These are phyloP conservation scores for Fusarium beomiforme DNA, from an alignment of 2,329 filamentous ascomycete species.

Conservation along the genomic window DNA sequence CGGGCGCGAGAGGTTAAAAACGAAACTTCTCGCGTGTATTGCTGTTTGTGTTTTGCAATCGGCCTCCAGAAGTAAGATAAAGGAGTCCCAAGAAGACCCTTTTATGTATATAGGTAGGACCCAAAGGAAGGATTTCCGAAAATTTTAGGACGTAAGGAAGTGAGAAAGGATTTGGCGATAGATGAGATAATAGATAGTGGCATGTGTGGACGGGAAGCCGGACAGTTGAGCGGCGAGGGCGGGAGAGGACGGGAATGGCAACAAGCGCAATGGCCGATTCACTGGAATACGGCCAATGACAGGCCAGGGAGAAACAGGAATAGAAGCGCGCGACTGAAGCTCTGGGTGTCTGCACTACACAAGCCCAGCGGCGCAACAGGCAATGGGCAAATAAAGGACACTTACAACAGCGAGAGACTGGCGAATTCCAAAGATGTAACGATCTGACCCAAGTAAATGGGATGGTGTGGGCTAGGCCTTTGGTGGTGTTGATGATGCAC, in stretches of 20 bases:
- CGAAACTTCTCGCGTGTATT: slow-evolving; percentile 3
- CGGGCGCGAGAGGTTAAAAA: slow-evolving; percentile 14
- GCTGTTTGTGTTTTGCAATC: slow-evolving; percentile 15
- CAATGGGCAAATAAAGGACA: slow-evolving; percentile 24
- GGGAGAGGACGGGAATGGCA: slow-evolving; percentile 42
- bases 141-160: slow-evolving; percentile 1
- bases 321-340: slow-evolving; percentile 20
- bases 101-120: slow-evolving; percentile 11
- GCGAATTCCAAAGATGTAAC: background rate
- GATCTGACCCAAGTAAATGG: slow-evolving; percentile 1
- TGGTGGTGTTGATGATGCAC: slow-evolving; percentile 27
- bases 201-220: slow-evolving; percentile 38
- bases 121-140: background rate
- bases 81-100: slow-evolving; percentile 21
- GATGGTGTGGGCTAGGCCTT: slow-evolving; percentile 33
- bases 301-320: slow-evolving; percentile 7
- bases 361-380: slow-evolving; percentile 18
- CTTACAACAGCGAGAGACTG: slow-evolving; percentile 21
- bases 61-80: background rate
- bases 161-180: slow-evolving; percentile 9
- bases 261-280: slow-evolving; percentile 35
- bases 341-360: slow-evolving; percentile 3
- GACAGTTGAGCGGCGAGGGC: slow-evolving; percentile 36
- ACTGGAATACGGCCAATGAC: slow-evolving; percentile 24
- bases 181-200: slow-evolving; percentile 32